These are phyloP conservation scores for Cercospora sp. DNA, from an alignment of 2,329 filamentous ascomycete genomes.

Conservation along the genomic window DNA sequence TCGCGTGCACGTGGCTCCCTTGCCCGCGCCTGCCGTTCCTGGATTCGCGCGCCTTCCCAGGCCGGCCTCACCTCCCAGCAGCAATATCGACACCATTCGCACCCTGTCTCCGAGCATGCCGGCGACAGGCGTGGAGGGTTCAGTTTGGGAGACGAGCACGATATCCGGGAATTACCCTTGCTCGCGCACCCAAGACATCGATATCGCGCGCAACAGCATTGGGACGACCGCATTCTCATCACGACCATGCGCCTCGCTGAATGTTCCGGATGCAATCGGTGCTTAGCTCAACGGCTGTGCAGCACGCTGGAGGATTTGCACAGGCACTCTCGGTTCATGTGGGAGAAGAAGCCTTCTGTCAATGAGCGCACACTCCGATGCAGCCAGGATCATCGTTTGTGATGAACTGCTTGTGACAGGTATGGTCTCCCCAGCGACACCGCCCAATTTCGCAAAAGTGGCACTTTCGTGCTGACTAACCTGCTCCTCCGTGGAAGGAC, in stretches of 20 bases:
- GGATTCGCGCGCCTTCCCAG: conserved; percentile 1
- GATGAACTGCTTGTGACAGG: conserved; percentile 6
- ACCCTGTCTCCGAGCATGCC: conserved; percentile 17
- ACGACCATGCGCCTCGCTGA: background rate
- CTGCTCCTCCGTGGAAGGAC: background rate
- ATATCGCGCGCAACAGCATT: background rate
- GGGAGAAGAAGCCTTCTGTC: conserved; percentile 7
- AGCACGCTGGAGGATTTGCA: conserved; percentile 8
- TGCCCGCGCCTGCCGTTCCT: background rate
- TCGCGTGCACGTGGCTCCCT: conserved; percentile 13
- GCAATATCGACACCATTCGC: conserved; percentile 1
- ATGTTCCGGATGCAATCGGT: conserved; percentile 10
- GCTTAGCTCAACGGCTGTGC: conserved; percentile 15
- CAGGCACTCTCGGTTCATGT: conserved; percentile 3
- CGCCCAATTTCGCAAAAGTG: background rate
- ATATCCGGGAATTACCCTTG: conserved; percentile 16
- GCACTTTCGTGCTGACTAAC: background rate
- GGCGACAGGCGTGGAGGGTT: conserved; percentile 12
- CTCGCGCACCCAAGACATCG: background rate
- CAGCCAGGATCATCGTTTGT: background rate
- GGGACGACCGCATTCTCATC: background rate
- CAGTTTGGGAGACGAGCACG: conserved; percentile 13
- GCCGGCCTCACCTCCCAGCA: background rate
- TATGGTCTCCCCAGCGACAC: conserved; percentile 4
- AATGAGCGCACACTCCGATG: background rate